Percentiles rank a stretch among this genome's conserved stretches.
Conservation (phyloP, 1,284 basidiomycete genomes). For the Ustilago curta region DNA sequence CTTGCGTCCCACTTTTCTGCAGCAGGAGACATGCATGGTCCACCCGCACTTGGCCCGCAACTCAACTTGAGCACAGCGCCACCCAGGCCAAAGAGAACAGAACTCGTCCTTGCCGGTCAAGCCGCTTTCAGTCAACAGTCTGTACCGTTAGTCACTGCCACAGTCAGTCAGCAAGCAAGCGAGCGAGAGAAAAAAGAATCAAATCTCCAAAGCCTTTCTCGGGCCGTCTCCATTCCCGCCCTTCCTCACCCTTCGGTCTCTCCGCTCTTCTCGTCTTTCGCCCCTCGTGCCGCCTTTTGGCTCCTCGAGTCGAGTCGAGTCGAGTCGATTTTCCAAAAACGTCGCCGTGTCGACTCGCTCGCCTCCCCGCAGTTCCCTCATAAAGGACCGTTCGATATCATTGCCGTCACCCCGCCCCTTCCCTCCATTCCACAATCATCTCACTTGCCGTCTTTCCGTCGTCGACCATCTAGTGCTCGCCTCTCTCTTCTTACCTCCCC, state of each 20-base stretch:
- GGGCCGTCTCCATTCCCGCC: not conserved
- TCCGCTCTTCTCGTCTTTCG: slow-evolving; percentile 3
- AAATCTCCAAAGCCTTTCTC: slow-evolving; percentile 2
- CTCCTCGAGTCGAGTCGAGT: no score
- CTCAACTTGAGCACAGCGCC: slow-evolving; percentile 11
- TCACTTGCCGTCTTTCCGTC: not conserved
- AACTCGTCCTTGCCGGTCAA: slow-evolving; percentile 12
- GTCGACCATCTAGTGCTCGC: slow-evolving; percentile 15
- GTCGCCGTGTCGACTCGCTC: slow-evolving; percentile 29
- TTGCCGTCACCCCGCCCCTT: not conserved
- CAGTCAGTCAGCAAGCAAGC: not conserved
- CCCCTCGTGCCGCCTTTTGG: not conserved
- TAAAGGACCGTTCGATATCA: slow-evolving; percentile 13
- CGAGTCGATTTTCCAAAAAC: not conserved
- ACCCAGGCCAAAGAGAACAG: not conserved
- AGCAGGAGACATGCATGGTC: not conserved
- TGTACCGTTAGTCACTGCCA: slow-evolving; percentile 10
- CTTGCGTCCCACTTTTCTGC: slow-evolving; percentile 4
- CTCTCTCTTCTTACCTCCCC: slow-evolving; percentile 17
- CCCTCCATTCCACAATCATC: not conserved
- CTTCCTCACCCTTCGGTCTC: not conserved
- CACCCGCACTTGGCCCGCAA: slow-evolving; percentile 5
- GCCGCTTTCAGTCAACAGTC: slow-evolving; percentile 8
- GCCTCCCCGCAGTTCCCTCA: slow-evolving; percentile 16
- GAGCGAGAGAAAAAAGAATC: no score